These are phyloP conservation scores for Beauveria rudraprayagi DNA, from an alignment of 2,329 filamentous ascomycete genomes.

Conservation along the genomic window DNA sequence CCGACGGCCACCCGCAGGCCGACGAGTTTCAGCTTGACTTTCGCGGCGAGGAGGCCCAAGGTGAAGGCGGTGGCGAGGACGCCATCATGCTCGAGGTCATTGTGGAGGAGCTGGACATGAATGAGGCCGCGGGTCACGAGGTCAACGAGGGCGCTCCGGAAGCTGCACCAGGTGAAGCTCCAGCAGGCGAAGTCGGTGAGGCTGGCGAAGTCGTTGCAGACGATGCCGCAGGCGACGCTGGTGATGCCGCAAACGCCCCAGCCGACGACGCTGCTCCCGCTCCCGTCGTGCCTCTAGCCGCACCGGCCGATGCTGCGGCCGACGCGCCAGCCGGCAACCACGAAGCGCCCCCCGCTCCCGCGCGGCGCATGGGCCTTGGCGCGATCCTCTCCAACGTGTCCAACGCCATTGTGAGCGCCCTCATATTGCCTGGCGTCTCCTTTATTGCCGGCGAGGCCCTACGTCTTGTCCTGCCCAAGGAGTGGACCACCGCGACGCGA, in stretches of 20 bases:
- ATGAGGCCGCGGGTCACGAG: constrained; percentile 22
- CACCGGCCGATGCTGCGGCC: constrained; percentile 4
- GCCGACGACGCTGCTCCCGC: constrained; percentile 2
- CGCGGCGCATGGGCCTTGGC: constrained; percentile 25
- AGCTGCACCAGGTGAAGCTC: background rate
- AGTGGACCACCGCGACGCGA: constrained; percentile 49
- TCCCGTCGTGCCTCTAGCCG: background rate
- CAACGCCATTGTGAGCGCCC: constrained; percentile 42
- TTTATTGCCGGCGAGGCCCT: constrained; percentile 71
- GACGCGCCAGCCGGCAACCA: constrained; percentile 17
- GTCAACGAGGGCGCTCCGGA: background rate
- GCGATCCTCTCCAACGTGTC: constrained; percentile 34
- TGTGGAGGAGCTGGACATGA: constrained; percentile 23
- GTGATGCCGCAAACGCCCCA: background rate
- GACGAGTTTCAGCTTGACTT: background rate
- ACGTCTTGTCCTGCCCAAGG: constrained; percentile 55
- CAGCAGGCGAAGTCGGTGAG: background rate
- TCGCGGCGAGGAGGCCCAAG: constrained; percentile 6
- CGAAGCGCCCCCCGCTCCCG: constrained; percentile 28
- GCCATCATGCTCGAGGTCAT: constrained; percentile 26
- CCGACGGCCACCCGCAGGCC: constrained; percentile 17
- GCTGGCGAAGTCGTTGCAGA: background rate
- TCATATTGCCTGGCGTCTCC: constrained; percentile 77
- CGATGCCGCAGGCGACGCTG: background rate
- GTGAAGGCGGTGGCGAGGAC: constrained; percentile 18